Evolutionary conservation across 345 rosid genomes (phyloP), one percentile per base, ranked within the genome.

Genomic region (Eutrema yunnanense): DNA sequence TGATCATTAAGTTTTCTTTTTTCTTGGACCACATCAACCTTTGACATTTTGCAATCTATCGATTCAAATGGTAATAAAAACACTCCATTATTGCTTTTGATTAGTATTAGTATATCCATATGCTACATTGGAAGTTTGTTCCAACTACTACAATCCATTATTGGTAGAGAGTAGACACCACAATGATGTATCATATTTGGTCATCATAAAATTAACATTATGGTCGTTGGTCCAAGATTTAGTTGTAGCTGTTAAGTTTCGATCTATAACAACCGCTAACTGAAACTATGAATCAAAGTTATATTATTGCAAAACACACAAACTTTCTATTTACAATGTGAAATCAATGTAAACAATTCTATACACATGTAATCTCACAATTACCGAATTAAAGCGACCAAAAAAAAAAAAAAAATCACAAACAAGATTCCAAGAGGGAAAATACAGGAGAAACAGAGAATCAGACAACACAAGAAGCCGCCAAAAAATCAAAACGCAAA

Each of bases 131-230:
- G 74, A 59, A 38, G 55, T 14, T 60, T 59, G 67, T 14, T 49
- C 59, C 74, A 71, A 60, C 74, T 14, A 71, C 59, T 40, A 48
- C 56, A 48, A 59, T 48, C 51, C 60, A 60, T 60, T 49, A 71
- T 71, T 60, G 74, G 67, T 60, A 51, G 22, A 51, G 22, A 38
- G 67, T 49, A 61, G 43, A 34, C 33, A 72, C 53, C 53, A 72
- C 10, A 52, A 42, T 72, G 14, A 43, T 62, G 54, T 14, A 43
- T 44, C 76, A 19, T 50, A 26, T 50, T 10, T 71, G 60, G 43
- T 60, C 61, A 19, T 38, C 67, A 61, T 34, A 56, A 56, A 34
- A 14, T 56, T 29, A 34, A 56, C 43, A 62, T 26, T 37, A 27
- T 46, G 47, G 61, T 73, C 36, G 42, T 62, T 30, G 49, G 64